These are phyloP conservation scores for Phytophthora cajani DNA, from an alignment of 352 stramenopile species.

Conservation along the genomic window DNA sequence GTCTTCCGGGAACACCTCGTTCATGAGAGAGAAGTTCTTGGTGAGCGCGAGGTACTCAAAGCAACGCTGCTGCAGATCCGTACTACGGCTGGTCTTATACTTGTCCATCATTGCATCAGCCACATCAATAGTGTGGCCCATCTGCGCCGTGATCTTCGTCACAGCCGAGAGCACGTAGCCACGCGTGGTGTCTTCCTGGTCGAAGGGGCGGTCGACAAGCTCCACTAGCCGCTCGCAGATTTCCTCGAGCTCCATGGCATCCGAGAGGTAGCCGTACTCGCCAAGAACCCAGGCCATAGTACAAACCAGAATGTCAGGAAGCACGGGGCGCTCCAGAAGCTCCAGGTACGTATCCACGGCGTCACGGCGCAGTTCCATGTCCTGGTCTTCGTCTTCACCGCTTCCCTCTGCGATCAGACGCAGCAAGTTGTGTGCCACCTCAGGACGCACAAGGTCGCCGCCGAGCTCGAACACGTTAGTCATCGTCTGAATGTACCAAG, in stretches of 20 bases:
- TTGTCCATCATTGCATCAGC: conserved; percentile 96
- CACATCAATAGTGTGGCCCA: conserved; percentile 89
- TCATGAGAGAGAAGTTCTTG: conserved; percentile 92
- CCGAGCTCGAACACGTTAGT: conserved; percentile 96
- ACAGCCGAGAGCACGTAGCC: conserved; percentile 96
- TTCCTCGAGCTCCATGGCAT: conserved; percentile 92
- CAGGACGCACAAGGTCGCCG: conserved; percentile 97
- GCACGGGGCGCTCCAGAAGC: conserved; percentile 94
- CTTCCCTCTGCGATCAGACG: conserved; percentile 97
- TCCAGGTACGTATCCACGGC: conserved; percentile 98
- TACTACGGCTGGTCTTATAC: conserved; percentile 95
- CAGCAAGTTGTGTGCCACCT: conserved; percentile 98
- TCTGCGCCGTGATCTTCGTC: conserved; percentile 98
- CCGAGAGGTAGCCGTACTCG: conserved; percentile 98
- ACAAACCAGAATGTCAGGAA: conserved; percentile 96
- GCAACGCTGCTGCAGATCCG: conserved; percentile 98
- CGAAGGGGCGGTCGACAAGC: conserved; percentile 87
- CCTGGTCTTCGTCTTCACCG: conserved; percentile 96
- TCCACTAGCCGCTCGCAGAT: conserved; percentile 96
- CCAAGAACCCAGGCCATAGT: conserved; percentile 99
- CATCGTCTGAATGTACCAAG: conserved; percentile 99
- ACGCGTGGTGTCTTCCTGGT: conserved; percentile 93
- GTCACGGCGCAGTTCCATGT: conserved; percentile 96
- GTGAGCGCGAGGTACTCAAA: conserved; percentile 97
- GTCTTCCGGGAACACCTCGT: conserved; percentile 96